Base-by-base conservation (phyloP, 805 yeast species). In the Komagataella kurtzmanii region DNA sequence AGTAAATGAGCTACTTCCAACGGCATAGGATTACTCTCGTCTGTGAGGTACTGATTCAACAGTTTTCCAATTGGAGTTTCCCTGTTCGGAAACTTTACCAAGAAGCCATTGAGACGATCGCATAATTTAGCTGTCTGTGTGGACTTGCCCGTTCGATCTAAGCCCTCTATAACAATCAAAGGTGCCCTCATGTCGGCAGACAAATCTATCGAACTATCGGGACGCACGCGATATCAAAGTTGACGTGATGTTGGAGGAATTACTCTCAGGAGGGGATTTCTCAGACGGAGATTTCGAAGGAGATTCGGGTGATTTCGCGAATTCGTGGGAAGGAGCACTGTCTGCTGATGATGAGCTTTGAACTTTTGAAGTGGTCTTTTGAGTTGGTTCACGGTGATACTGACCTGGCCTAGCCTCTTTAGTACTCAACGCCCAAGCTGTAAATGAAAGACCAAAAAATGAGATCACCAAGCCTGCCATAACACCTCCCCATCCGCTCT, bases 121-220 rank as follows among this genome's bases (percentile, higher is more conserved):
- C 69, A 58, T 7, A 85, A 58, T 2, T 61, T 56, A 2, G 65
- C 61, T 6, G 84, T 75, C 62, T 93, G 99, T 0, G 97, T 89
- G 2, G 96, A 79, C 61, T 93, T 93, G 0, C 99, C 99, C 0
- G 97, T 84, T 49, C 99, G 70, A 61, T 93, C 99, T 1, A 93
- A 76, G 0, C 99, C 99, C 65, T 93, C 99, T 2, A 93, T 73
- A 1, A 88, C 76, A 19, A 93, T 83, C 44, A 93, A 69, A 48
- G 76, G 47, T 45, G 47, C 47, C 18, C 47, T 45, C 47, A 45
- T 44, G 23, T 44, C 40, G 40, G 10, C 40, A 30, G 40, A 21
- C 23, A 21, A 21, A 21, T 5, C 23, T 21, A 21, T 30, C 14
- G 6, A 30, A 30, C 40, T 30, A 30, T 30, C 40, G 40, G 40